phyloP scores from a whole-genome alignment of 2,329 filamentous ascomycete species.

The Fusarium nanum region DNA sequence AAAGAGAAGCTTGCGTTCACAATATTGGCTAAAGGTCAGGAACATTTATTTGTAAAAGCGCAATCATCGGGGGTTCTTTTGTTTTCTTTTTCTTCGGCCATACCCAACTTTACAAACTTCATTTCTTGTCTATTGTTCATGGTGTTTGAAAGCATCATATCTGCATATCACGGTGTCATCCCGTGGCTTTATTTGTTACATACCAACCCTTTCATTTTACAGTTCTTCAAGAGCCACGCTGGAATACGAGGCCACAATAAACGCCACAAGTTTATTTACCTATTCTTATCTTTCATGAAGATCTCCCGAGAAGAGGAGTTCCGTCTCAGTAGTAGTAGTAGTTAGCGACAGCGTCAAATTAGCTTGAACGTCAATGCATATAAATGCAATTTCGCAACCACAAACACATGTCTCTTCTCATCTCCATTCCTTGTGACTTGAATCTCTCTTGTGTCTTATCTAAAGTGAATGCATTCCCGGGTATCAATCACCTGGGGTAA shows the following conservation, averaged over 20 bases:
- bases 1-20: constrained; percentile 12
- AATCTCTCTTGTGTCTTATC: background rate
- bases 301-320: constrained; percentile 26
- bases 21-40: constrained; percentile 11
- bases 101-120: constrained; percentile 26
- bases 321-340: background rate
- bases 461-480: constrained; percentile 10
- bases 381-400: constrained; percentile 21
- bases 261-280: constrained; percentile 24
- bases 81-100: constrained; percentile 2
- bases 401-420: background rate
- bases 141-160: constrained; percentile 9
- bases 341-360: constrained; percentile 30
- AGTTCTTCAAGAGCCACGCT: constrained; percentile 35
- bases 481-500: constrained; percentile 12
- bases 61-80: background rate
- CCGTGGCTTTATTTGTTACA: constrained; percentile 27
- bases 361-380: constrained; percentile 23
- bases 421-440: background rate
- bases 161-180: constrained; percentile 21
- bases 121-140: constrained; percentile 20
- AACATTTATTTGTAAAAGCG: constrained; percentile 24
- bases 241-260: constrained; percentile 17
- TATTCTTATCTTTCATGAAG: constrained; percentile 12
- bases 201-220: constrained; percentile 29